These are phyloP conservation scores for Scorias spongiosa DNA, from an alignment of 2,329 filamentous ascomycete species.

Conservation along the genomic window DNA sequence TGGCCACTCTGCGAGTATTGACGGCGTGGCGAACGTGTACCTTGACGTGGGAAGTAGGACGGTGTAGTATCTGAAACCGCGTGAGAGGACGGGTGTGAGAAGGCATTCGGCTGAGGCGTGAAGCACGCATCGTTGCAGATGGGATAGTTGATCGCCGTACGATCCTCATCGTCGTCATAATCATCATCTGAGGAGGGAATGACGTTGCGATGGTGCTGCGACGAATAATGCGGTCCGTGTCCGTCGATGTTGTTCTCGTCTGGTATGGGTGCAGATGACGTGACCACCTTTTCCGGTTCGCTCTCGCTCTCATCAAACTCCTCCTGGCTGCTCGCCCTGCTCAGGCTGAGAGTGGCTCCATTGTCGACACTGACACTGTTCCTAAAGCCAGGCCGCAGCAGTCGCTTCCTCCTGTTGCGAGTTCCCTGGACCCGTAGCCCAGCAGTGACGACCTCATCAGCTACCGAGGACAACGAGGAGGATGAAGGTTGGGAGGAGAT, in stretches of 20 bases:
- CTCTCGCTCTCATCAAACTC: conserved; percentile 90
- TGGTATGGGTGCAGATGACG: conserved; percentile 38
- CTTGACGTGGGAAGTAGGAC: conserved; percentile 28
- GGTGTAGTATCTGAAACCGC: conserved; percentile 32
- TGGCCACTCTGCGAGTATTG: conserved; percentile 22
- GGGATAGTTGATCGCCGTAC: conserved; percentile 60
- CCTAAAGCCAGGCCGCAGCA: conserved; percentile 24
- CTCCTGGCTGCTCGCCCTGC: conserved; percentile 61
- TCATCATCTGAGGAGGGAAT: conserved; percentile 30
- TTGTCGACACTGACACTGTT: conserved; percentile 21
- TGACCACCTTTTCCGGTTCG: conserved; percentile 61
- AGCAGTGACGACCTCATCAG: conserved; percentile 83
- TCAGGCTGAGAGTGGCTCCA: conserved; percentile 29
- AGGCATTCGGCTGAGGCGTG: conserved; percentile 80
- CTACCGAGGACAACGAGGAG: conserved; percentile 69
- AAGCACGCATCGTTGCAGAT: conserved; percentile 43
- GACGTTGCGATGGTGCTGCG: conserved; percentile 5
- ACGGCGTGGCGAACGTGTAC: conserved; percentile 17
- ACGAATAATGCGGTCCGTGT: conserved; percentile 14
- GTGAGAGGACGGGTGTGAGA: conserved; percentile 61
- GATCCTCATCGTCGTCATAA: conserved; percentile 63
- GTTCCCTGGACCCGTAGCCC: conserved; percentile 62
- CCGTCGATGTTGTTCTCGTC: conserved; percentile 1
- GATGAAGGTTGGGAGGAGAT: conserved; percentile 85
- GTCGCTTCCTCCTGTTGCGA: conserved; percentile 42